Percentiles rank a stretch among this genome's conserved stretches.
Evolutionary conservation across 2,329 filamentous ascomycete genomes (phyloP).

Genomic region (Diaporthe humulicola): DNA sequence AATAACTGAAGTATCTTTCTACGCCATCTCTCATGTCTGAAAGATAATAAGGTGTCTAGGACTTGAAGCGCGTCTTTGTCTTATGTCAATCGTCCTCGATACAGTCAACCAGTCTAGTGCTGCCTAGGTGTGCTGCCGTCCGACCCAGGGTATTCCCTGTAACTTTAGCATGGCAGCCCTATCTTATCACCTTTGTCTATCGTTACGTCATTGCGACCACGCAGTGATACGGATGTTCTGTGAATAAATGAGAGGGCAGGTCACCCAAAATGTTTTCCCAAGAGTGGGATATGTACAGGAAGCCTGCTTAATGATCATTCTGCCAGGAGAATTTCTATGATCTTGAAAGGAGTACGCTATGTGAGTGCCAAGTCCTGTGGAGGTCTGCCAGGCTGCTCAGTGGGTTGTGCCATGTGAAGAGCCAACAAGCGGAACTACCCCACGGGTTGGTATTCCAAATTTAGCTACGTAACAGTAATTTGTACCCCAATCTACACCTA

Average conservation of each 20-base stretch:
- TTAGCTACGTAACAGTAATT: conserved; percentile 25
- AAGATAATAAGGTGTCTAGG: background rate
- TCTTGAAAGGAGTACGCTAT: too few species aligned
- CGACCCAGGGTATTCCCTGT: too few species aligned
- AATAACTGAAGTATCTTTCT: background rate
- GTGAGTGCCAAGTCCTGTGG: too few species aligned
- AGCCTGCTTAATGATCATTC: too few species aligned
- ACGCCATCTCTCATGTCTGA: background rate
- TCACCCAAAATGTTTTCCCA: background rate
- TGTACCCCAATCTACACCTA: background rate
- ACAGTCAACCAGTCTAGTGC: background rate
- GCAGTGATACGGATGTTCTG: background rate
- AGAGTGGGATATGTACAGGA: too few species aligned
- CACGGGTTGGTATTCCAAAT: conserved; percentile 8
- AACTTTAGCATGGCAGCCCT: too few species aligned
- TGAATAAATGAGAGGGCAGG: background rate
- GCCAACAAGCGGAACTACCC: background rate
- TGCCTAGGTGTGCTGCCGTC: too few species aligned
- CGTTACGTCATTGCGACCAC: background rate
- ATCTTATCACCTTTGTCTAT: background rate
- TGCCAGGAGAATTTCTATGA: too few species aligned
- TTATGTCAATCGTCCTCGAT: background rate
- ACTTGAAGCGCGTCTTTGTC: background rate
- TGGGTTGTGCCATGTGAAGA: background rate
- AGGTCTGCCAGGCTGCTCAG: background rate